Percentiles rank a stretch among this genome's conserved stretches.
phyloP scores from a whole-genome alignment of 495 filamentous ascomycete species.

The Annulohypoxylon bovei region DNA sequence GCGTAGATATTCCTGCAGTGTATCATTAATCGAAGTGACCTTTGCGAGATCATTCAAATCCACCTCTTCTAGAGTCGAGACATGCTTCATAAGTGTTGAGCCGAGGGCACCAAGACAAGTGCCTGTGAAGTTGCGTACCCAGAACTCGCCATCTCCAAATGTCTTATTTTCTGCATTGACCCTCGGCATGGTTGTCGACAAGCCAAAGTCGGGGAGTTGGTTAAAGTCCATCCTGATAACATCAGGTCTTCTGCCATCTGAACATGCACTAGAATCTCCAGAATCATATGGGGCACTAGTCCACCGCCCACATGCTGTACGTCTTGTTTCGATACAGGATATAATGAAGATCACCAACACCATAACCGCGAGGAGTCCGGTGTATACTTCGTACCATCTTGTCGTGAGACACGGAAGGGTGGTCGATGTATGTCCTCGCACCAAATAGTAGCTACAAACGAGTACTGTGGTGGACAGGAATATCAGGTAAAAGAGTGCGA shows the following conservation, averaged over 20 bases:
- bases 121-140: constrained; percentile 18
- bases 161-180: background rate
- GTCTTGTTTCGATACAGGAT: constrained; percentile 29
- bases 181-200: background rate
- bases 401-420: constrained; percentile 30
- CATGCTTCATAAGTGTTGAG: background rate
- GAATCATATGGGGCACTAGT: constrained; percentile 17
- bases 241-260: background rate
- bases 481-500: constrained; percentile 26
- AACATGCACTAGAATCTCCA: constrained; percentile 1
- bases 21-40: background rate
- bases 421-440: constrained; percentile 14
- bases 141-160: constrained; percentile 8
- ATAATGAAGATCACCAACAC: constrained; percentile 20
- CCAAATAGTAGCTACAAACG: constrained; percentile 22
- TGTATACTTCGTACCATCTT: constrained; percentile 38
- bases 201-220: background rate
- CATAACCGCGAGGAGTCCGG: constrained; percentile 15
- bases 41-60: background rate
- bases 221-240: background rate
- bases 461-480: constrained; percentile 14
- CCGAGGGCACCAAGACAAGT: constrained; percentile 7
- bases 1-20: background rate
- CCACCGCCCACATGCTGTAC: constrained; percentile 31
- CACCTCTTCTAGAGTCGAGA: background rate